Evolutionary conservation across 148 eudicot genomes (phyloP), one percentile per base, ranked within the genome.

Genomic region (Heliosperma pusillum): DNA sequence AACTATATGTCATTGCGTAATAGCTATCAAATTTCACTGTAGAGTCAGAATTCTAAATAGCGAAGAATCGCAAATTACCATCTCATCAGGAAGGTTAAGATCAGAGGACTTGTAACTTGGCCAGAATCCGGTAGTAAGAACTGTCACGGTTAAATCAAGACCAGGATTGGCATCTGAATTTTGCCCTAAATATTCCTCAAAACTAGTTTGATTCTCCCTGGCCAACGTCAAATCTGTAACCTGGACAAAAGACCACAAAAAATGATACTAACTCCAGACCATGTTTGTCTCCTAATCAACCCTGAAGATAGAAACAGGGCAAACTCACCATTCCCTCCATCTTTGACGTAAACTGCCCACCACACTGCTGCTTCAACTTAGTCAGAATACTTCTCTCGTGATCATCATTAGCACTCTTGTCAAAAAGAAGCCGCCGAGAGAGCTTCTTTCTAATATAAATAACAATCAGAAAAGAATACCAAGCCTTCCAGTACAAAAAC

Each of bases 361-460:
- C 97, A 69, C 97, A 91, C 64, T 91, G 97, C 76, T 91, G 97
- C 89, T 91, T 91, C 86, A 91, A 80, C 75, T 89, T 91, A 65
- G 97, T 84, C 42, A 91, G 81, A 30, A 91, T 89, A 80, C 93
- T 91, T 81, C 97, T 89, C 82, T 91, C 97, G 50, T 91, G 97
- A 82, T 91, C 94, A 80, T 91, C 97, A 85, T 88, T 91, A 9
- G 97, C 97, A 87, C 94, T 91, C 86, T 89, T 89, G 74, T 88
- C 94, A 78, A 89, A 91, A 64, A 89, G 87, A 21, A 92, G 79
- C 60, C 97, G 87, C n/a, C 94, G 94, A 59, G 97, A 87, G 71
- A 91, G 92, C 89, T 88, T 91, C 82, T 91, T 91, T 71, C 97
- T 91, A 83, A 44, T 61, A 72, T 15, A 73, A 73, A 62, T 21